Percentiles rank a stretch among this genome's conserved stretches.
Evolutionary conservation across 495 filamentous ascomycete genomes (phyloP).

Genomic region (Penicillium maclennaniae): DNA sequence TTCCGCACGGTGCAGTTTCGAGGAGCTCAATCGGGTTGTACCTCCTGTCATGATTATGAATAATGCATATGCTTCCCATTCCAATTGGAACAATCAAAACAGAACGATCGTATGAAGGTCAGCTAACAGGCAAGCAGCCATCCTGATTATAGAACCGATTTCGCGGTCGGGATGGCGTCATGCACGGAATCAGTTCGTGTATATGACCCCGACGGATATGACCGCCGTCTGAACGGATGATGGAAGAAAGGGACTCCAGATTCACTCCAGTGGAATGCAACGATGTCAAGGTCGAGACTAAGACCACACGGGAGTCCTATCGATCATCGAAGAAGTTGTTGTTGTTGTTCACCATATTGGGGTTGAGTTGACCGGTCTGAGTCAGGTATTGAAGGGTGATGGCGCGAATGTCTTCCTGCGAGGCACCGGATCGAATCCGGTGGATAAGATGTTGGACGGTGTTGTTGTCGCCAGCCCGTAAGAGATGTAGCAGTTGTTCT

Average conservation of each 20-base stretch:
- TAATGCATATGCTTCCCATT: background rate
- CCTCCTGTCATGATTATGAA: background rate
- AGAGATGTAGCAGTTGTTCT: constrained; percentile 25
- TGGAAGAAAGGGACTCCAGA: background rate
- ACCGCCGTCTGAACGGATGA: background rate
- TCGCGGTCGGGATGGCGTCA: background rate
- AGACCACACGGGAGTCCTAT: background rate
- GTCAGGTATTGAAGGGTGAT: constrained; percentile 3
- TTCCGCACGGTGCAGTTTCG: background rate
- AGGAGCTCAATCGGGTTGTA: background rate
- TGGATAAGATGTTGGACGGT: constrained; percentile 24
- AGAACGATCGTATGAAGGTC: background rate
- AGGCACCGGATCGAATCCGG: constrained; percentile 23
- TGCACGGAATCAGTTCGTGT: background rate
- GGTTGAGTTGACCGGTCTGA: background rate
- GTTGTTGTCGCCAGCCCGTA: constrained; percentile 22
- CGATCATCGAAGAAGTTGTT: constrained; percentile 7
- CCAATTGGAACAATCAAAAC: background rate
- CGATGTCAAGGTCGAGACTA: background rate
- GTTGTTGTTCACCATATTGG: constrained; percentile 11
- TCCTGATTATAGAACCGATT: background rate
- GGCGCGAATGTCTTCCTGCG: constrained; percentile 18
- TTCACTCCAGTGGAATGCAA: constrained; percentile 18
- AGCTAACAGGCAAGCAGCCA: background rate
- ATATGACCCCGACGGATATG: background rate